Conservation (phyloP, 2,329 filamentous ascomycete species). For the Zelopaecilomyces penicillatus region DNA sequence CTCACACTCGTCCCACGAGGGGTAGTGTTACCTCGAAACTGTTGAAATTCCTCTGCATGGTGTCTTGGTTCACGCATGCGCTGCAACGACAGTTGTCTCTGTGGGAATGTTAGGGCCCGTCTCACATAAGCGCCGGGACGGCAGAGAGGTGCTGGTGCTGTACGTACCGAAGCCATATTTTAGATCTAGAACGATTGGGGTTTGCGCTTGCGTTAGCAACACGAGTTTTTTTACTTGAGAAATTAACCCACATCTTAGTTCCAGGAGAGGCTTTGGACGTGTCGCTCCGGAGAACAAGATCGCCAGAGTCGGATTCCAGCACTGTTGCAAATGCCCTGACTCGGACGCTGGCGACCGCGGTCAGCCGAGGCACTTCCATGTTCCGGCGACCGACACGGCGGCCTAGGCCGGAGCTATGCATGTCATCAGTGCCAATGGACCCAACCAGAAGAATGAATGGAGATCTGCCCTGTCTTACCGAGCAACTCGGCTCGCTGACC, state of each 20-base stretch:
- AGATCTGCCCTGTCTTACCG: no score
- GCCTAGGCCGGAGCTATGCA: slow-evolving; percentile 1
- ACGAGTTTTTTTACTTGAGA: no score
- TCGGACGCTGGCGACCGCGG: background rate
- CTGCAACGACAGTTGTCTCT: slow-evolving; percentile 37
- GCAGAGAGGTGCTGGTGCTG: background rate
- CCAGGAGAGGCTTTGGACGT: background rate
- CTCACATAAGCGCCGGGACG: background rate
- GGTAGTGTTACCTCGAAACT: slow-evolving; percentile 26
- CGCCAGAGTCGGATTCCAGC: slow-evolving; percentile 4
- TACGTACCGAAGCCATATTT: slow-evolving; percentile 16
- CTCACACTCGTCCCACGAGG: background rate
- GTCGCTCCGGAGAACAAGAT: slow-evolving; percentile 6
- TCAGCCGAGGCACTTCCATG: slow-evolving; percentile 1
- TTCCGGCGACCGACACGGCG: slow-evolving; percentile 5
- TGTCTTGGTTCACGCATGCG: slow-evolving; percentile 33
- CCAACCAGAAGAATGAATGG: background rate
- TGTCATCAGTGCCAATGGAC: background rate
- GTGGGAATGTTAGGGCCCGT: background rate
- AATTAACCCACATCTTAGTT: slow-evolving; percentile 8
- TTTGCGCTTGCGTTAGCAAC: no score
- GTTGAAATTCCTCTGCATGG: slow-evolving; percentile 33
- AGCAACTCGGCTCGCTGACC: no score
- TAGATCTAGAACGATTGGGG: slow-evolving; percentile 6
- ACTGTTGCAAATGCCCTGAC: slow-evolving; percentile 10